Conservation (phyloP, 495 filamentous ascomycete genomes). For the Tuber calosporum region DNA sequence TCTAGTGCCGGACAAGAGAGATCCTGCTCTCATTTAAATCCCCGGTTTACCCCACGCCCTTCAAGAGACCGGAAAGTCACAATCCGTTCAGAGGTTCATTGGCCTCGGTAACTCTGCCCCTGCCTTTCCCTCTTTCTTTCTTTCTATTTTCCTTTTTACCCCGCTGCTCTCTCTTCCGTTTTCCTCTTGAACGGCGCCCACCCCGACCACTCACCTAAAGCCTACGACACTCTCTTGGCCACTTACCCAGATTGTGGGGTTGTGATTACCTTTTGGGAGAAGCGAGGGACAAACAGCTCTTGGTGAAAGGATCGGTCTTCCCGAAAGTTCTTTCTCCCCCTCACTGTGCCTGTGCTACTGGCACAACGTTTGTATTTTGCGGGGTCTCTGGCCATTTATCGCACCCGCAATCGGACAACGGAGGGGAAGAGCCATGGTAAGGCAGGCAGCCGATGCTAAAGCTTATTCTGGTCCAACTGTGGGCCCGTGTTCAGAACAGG, state of each 20-base stretch:
- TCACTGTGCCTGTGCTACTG: neutral
- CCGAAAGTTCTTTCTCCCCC: neutral
- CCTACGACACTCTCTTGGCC: constrained; percentile 8
- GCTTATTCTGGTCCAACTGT: neutral
- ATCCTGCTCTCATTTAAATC: neutral
- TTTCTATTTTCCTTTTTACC: neutral
- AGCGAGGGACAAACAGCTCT: constrained; percentile 6
- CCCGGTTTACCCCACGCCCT: neutral
- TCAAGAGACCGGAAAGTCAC: neutral
- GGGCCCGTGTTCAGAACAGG: neutral
- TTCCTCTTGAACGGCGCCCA: neutral
- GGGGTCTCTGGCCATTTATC: neutral
- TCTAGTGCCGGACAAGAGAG: neutral
- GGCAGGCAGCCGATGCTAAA: neutral
- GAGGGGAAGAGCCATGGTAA: constrained; percentile 24
- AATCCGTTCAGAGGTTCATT: neutral
- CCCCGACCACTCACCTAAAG: neutral
- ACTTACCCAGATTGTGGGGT: constrained; percentile 22
- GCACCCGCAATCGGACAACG: constrained; percentile 5
- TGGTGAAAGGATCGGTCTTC: neutral
- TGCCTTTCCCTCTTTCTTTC: no score
- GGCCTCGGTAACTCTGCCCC: neutral
- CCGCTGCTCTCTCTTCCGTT: neutral
- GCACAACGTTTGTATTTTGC: neutral
- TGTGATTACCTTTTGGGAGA: neutral